A percentile compares a stretch with the other conserved stretches of the same genome.
These are phyloP conservation scores for Hypoxylon cercidicola DNA, from an alignment of 495 filamentous ascomycete genomes.

Conservation along the genomic window DNA sequence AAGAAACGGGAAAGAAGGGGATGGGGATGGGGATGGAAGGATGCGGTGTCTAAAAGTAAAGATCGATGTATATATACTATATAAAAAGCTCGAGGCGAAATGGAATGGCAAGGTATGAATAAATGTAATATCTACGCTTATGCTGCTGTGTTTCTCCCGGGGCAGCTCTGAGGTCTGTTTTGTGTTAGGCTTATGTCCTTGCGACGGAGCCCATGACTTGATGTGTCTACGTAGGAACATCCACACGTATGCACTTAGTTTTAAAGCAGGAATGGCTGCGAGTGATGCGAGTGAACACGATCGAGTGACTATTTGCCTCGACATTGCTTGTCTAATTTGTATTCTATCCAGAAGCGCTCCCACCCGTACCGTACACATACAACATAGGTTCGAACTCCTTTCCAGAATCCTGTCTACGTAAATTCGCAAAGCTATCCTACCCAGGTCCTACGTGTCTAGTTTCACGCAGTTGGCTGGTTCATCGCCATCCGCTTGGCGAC, in stretches of 20 bases:
- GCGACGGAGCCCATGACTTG: too few species aligned
- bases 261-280: not conserved
- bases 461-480: slow-evolving; percentile 11
- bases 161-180: too few species aligned
- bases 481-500: slow-evolving; percentile 52
- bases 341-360: not conserved
- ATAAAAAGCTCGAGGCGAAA: too few species aligned
- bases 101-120: too few species aligned
- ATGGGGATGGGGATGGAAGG: too few species aligned
- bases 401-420: not conserved
- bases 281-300: not conserved
- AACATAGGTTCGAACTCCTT: not conserved
- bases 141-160: too few species aligned
- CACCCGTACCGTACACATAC: not conserved
- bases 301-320: slow-evolving; percentile 3
- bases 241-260: too few species aligned
- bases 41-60: too few species aligned
- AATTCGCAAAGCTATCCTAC: not conserved
- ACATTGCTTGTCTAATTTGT: slow-evolving; percentile 1
- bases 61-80: too few species aligned
- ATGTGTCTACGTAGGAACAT: too few species aligned
- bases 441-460: slow-evolving; percentile 1
- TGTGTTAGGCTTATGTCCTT: too few species aligned
- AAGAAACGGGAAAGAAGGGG: not conserved
- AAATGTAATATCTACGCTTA: too few species aligned